Percentiles rank a stretch among this genome's conserved stretches.
Conservation (phyloP, 2,329 filamentous ascomycete genomes). For the Onygenales sp. region DNA sequence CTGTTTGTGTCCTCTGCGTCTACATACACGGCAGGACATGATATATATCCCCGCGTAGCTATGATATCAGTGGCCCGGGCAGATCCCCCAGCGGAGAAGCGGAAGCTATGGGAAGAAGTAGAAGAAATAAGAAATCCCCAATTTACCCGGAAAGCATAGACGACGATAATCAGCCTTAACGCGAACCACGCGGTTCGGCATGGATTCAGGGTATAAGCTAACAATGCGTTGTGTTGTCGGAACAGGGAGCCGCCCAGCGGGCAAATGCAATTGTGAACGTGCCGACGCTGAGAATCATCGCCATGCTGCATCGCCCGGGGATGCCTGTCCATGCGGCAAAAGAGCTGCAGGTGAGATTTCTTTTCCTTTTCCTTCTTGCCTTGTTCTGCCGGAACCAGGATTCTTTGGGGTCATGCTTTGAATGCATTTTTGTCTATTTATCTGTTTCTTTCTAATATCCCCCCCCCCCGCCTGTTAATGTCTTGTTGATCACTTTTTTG, state of each 20-base stretch:
- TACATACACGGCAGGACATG: not conserved
- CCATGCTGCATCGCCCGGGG: constrained; percentile 34
- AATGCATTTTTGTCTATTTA: not conserved
- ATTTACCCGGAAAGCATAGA: not conserved
- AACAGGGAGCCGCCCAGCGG: constrained; percentile 60
- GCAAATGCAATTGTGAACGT: constrained; percentile 72
- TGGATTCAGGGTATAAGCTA: not conserved
- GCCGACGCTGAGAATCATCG: constrained; percentile 60
- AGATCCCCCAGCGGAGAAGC: not conserved
- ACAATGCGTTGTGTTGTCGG: not conserved
- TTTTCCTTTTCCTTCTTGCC: not conserved
- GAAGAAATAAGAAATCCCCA: not conserved
- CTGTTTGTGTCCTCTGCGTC: not conserved
- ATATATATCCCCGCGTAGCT: not conserved
- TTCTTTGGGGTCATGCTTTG: not conserved
- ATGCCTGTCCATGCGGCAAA: constrained; percentile 67
- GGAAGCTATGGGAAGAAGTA: not conserved
- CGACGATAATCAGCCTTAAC: not conserved
- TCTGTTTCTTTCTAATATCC: not conserved
- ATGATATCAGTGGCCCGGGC: not conserved
- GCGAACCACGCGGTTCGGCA: not conserved
- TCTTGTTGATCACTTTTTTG: not conserved
- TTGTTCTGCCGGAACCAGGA: not conserved
- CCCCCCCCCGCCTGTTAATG: not conserved
- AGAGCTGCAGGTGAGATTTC: constrained; percentile 55